A percentile compares a stretch with the other conserved stretches of the same genome.
Conservation (phyloP, 345 rosid species). For the Melaleuca quinquenervia region DNA sequence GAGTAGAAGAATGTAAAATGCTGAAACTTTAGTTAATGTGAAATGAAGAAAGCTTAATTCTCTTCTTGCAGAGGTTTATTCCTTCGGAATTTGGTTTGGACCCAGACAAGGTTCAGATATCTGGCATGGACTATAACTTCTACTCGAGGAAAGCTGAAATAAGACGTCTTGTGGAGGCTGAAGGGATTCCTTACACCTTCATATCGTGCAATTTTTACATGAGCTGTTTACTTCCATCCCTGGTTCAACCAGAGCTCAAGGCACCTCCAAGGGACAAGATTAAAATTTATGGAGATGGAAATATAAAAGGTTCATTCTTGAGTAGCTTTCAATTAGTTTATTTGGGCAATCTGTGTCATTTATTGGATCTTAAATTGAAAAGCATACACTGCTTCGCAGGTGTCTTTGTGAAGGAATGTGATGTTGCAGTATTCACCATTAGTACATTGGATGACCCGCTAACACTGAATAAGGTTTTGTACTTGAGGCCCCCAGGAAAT, state of each 20-base stretch:
- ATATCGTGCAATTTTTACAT: slow-evolving; percentile 56
- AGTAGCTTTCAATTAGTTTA: neutral
- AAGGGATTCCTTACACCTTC: slow-evolving; percentile 55
- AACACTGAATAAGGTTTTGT: slow-evolving; percentile 44
- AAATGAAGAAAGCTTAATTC: neutral
- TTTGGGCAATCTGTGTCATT: neutral
- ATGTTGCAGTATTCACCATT: slow-evolving; percentile 58
- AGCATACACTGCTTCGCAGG: slow-evolving; percentile 17
- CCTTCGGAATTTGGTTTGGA: slow-evolving; percentile 84
- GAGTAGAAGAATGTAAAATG: neutral
- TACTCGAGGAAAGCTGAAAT: slow-evolving; percentile 55
- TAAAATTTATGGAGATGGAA: slow-evolving; percentile 62
- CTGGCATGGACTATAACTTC: slow-evolving; percentile 45
- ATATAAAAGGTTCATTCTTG: slow-evolving; percentile 39
- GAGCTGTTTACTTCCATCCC: slow-evolving; percentile 60
- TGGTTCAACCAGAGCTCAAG: slow-evolving; percentile 54
- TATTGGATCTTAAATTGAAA: neutral
- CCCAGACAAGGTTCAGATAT: slow-evolving; percentile 53
- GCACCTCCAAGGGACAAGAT: slow-evolving; percentile 58
- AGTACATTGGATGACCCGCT: slow-evolving; percentile 57
- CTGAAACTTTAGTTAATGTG: neutral
- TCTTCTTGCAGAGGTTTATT: slow-evolving; percentile 55
- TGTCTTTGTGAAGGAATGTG: slow-evolving; percentile 47
- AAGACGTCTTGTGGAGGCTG: slow-evolving; percentile 51
- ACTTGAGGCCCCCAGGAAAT: slow-evolving; percentile 64